phyloP scores from a whole-genome alignment of 495 filamentous ascomycete genomes.

The Alectoria sarmentosa region DNA sequence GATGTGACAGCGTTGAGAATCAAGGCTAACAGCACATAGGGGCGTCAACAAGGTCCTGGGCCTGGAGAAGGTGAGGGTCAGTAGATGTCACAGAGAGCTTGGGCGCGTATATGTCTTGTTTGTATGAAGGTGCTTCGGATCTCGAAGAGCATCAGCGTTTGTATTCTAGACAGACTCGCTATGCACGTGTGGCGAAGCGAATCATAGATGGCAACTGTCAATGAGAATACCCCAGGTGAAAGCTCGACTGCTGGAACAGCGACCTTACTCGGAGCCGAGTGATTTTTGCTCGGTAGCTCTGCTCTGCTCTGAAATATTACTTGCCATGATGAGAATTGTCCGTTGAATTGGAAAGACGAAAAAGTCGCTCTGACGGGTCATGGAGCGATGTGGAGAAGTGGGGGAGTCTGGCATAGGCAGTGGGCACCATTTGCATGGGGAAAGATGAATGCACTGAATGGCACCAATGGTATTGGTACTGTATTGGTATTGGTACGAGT shows the following conservation, averaged over 20 bases:
- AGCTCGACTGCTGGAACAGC: neutral
- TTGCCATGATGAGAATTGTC: neutral
- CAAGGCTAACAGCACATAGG: constrained; percentile 18
- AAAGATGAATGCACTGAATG: no score
- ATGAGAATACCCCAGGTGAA: neutral
- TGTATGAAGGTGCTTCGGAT: neutral
- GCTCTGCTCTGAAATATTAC: neutral
- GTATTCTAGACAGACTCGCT: neutral
- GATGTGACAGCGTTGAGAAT: neutral
- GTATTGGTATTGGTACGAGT: no score
- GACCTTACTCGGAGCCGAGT: neutral
- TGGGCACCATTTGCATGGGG: no score
- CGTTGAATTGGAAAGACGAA: neutral
- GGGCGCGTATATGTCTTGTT: neutral
- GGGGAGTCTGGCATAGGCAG: no score
- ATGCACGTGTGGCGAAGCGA: neutral
- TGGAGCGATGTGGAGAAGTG: no score
- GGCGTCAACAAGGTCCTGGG: constrained; percentile 28
- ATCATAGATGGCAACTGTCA: neutral
- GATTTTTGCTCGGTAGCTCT: neutral
- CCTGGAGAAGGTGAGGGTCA: constrained; percentile 27
- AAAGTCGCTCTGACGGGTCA: no score
- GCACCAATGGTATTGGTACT: no score
- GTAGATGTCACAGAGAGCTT: neutral
- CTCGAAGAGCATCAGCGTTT: constrained; percentile 5